Evolutionary conservation across 345 rosid genomes (phyloP).

Genomic region (Brassica rapa): DNA sequence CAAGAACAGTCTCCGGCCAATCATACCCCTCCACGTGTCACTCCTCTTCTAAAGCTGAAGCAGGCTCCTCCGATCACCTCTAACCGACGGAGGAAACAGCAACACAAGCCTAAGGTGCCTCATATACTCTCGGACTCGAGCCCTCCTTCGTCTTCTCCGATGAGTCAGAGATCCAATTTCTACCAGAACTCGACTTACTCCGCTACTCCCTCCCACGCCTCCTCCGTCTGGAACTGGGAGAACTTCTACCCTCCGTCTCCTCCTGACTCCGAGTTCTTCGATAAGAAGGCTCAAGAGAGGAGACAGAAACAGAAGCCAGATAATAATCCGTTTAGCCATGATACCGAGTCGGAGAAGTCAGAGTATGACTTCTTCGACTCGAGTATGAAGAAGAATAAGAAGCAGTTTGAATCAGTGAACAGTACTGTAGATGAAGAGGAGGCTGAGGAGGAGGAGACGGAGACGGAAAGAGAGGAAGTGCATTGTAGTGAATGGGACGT

Average conservation of each 20-base stretch:
- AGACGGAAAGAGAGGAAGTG: slow-evolving; percentile 85
- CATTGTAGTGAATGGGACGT: slow-evolving; percentile 93
- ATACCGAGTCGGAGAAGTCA: slow-evolving; percentile 58
- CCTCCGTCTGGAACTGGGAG: slow-evolving; percentile 98
- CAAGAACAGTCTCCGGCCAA: slow-evolving; percentile 18
- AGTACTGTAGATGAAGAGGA: slow-evolving; percentile 21
- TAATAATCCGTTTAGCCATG: not conserved
- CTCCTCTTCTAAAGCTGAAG: slow-evolving; percentile 41
- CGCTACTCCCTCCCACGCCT: slow-evolving; percentile 78
- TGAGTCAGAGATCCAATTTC: slow-evolving; percentile 50
- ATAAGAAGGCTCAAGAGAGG: slow-evolving; percentile 45
- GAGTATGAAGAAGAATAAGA: slow-evolving; percentile 12
- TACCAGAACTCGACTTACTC: slow-evolving; percentile 71
- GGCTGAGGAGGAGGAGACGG: slow-evolving; percentile 33
- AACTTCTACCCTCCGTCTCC: slow-evolving; percentile 94
- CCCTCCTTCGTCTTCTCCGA: slow-evolving; percentile 54
- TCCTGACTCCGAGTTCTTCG: slow-evolving; percentile 84
- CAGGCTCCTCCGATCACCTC: slow-evolving; percentile 49
- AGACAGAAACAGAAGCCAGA: slow-evolving; percentile 4
- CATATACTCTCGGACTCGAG: slow-evolving; percentile 65
- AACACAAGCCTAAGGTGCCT: slow-evolving; percentile 53
- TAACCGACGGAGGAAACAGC: slow-evolving; percentile 44
- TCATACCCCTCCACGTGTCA: slow-evolving; percentile 30
- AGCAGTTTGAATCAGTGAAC: slow-evolving; percentile 24
- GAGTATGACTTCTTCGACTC: slow-evolving; percentile 48